Percentiles rank a stretch among this genome's conserved stretches.
These are phyloP conservation scores for Leishmania tarentolae DNA, from an alignment of 208 protist species.

Conservation along the genomic window DNA sequence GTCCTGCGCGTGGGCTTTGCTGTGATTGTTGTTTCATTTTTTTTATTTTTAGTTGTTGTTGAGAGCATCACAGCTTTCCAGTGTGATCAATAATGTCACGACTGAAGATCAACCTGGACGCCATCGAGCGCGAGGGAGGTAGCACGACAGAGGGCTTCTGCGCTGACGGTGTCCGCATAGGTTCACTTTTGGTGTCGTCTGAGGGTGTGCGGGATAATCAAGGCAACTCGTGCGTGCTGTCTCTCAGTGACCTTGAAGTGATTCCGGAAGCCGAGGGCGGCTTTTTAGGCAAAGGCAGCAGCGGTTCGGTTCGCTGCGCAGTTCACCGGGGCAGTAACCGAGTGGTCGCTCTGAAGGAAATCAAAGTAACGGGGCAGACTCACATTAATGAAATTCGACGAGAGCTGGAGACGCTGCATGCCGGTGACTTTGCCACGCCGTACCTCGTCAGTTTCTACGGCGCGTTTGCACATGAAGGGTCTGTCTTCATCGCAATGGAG, in stretches of 20 bases:
- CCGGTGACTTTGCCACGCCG: constrained; percentile 31
- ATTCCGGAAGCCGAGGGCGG: constrained; percentile 48
- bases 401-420: constrained; percentile 86
- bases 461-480: constrained; percentile 88
- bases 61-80: not conserved
- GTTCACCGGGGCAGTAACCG: constrained; percentile 59
- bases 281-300: constrained; percentile 83
- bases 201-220: constrained; percentile 62
- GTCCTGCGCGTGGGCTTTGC: not conserved
- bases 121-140: constrained; percentile 50
- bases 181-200: constrained; percentile 75
- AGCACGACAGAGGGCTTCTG: constrained; percentile 49
- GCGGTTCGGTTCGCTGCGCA: constrained; percentile 76
- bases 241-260: constrained; percentile 70
- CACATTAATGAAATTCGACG: constrained; percentile 82
- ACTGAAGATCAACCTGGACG: constrained; percentile 85
- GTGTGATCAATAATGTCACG: constrained; percentile 13
- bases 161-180: constrained; percentile 67
- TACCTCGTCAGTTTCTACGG: constrained; percentile 89
- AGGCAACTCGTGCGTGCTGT: constrained; percentile 72
- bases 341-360: constrained; percentile 84
- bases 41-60: not conserved
- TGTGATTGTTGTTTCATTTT: no score
- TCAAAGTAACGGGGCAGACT: constrained; percentile 76
- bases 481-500: constrained; percentile 92